Conservation (phyloP, 2,329 filamentous ascomycete species). For the Fusarium albidum region DNA sequence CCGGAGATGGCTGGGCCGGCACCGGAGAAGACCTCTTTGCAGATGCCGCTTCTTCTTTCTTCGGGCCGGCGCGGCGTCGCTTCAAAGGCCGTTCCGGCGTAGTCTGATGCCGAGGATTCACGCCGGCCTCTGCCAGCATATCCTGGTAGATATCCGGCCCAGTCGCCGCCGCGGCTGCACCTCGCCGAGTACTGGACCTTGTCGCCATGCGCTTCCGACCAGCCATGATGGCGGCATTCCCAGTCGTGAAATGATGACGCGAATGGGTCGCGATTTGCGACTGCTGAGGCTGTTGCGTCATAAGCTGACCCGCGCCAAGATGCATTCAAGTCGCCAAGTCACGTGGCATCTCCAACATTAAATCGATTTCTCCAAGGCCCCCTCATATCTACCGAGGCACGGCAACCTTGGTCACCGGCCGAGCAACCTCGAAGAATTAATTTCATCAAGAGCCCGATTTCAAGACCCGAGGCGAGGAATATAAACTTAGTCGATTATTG, state of each 20-base stretch:
- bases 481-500: too few species aligned
- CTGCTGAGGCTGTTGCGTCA: conserved; percentile 39
- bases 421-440: too few species aligned
- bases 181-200: conserved; percentile 32
- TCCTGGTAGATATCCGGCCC: conserved; percentile 55
- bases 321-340: conserved; percentile 24
- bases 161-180: conserved; percentile 24
- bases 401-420: too few species aligned
- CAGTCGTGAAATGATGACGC: conserved; percentile 4
- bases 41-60: not conserved
- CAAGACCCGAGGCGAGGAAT: too few species aligned
- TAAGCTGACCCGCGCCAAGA: conserved; percentile 17
- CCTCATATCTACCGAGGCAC: too few species aligned
- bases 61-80: conserved; percentile 43
- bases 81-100: conserved; percentile 52
- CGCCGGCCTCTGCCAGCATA: conserved; percentile 60
- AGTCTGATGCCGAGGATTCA: conserved; percentile 39
- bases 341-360: conserved; percentile 8
- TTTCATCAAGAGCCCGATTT: too few species aligned
- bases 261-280: conserved; percentile 22
- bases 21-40: not conserved
- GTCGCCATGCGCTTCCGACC: conserved; percentile 41
- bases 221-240: conserved; percentile 40
- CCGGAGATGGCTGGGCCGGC: not conserved
- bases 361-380: not conserved